Percentiles rank a stretch among this genome's conserved stretches.
Conservation (phyloP, 108 stramenopile species). For the Epithemia pelagica region DNA sequence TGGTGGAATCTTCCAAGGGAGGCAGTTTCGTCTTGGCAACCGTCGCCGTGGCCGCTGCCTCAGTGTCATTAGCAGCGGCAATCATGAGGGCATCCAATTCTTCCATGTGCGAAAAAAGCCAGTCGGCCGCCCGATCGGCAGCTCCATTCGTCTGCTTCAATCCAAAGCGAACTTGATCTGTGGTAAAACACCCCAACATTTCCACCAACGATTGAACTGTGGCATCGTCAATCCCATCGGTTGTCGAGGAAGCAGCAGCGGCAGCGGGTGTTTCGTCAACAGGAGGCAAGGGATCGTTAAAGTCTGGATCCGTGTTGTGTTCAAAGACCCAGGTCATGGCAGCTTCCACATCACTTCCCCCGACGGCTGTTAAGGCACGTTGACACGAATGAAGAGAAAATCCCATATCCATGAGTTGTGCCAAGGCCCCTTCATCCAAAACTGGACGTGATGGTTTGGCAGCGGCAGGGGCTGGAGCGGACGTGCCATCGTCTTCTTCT, state of each 20-base stretch:
- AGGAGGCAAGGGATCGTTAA: constrained; percentile 90
- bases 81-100: constrained; percentile 79
- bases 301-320: constrained; percentile 95
- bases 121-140: constrained; percentile 92
- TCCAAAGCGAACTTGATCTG: constrained; percentile 87
- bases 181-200: constrained; percentile 87
- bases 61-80: not conserved
- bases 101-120: constrained; percentile 95
- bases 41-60: constrained; percentile 18
- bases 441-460: constrained; percentile 27
- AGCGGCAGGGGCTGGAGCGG: constrained; percentile 11
- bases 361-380: constrained; percentile 85
- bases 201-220: constrained; percentile 75
- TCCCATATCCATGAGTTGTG: constrained; percentile 95
- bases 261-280: constrained; percentile 15
- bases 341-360: constrained; percentile 83
- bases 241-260: constrained; percentile 22
- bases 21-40: not conserved
- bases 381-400: constrained; percentile 92
- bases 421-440: constrained; percentile 74
- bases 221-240: constrained; percentile 47
- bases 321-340: constrained; percentile 98
- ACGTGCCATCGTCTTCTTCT: constrained; percentile 17
- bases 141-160: constrained; percentile 76
- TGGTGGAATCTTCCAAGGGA: not conserved